Conservation (phyloP, 352 stramenopile genomes). For the Pythium graminicola region DNA sequence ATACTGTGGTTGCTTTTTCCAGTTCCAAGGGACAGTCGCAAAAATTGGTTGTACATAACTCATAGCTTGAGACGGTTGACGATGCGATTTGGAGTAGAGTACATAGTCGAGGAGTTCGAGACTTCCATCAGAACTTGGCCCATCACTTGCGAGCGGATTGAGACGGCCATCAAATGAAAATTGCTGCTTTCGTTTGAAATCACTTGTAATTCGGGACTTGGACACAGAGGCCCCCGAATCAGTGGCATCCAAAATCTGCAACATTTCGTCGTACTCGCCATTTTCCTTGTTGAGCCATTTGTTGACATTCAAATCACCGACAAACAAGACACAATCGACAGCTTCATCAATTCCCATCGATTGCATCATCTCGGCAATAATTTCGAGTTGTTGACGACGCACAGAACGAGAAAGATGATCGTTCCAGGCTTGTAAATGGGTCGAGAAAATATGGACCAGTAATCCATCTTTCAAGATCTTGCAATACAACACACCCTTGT, state of each 20-base stretch:
- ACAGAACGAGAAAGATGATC: slow-evolving; percentile 45
- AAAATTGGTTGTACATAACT: slow-evolving; percentile 63
- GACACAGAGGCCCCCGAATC: slow-evolving; percentile 49
- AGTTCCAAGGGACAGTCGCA: slow-evolving; percentile 44
- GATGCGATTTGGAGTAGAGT: slow-evolving; percentile 48
- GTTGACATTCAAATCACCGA: slow-evolving; percentile 72
- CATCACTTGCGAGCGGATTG: slow-evolving; percentile 57
- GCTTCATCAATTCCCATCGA: slow-evolving; percentile 48
- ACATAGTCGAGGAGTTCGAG: slow-evolving; percentile 72
- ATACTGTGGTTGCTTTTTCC: slow-evolving; percentile 52
- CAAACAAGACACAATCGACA: slow-evolving; percentile 56
- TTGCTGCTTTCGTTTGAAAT: slow-evolving; percentile 26
- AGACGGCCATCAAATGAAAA: slow-evolving; percentile 70
- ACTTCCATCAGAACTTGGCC: slow-evolving; percentile 65
- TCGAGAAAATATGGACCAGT: slow-evolving; percentile 68
- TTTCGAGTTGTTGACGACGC: slow-evolving; percentile 60
- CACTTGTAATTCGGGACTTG: slow-evolving; percentile 5
- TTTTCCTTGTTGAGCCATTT: slow-evolving; percentile 70
- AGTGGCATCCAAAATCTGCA: slow-evolving; percentile 46
- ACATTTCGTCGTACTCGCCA: slow-evolving; percentile 77
- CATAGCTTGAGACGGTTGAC: slow-evolving; percentile 41
- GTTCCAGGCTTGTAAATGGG: slow-evolving; percentile 74
- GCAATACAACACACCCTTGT: slow-evolving; percentile 77
- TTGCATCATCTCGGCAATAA: slow-evolving; percentile 49
- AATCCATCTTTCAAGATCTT: slow-evolving; percentile 74